A percentile compares a stretch with the other conserved stretches of the same genome.
phyloP scores from a whole-genome alignment of 176 grass and related monocot genomes.

The Poa pratensis region DNA sequence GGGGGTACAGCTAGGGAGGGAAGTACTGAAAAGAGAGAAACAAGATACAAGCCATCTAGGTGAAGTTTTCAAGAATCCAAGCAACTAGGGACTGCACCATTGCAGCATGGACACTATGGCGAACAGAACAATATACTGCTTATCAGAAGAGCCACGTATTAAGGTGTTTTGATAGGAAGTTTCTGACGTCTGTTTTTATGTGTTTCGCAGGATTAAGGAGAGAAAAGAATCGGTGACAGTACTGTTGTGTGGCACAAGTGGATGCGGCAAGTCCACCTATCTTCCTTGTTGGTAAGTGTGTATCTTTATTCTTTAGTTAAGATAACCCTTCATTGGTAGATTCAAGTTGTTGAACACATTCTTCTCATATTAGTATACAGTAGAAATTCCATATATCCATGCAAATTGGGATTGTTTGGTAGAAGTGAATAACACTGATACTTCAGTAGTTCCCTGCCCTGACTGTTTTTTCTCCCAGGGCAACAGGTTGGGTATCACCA shows the following conservation, averaged over 20 bases:
- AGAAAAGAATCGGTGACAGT: constrained; percentile 7
- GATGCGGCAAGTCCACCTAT: neutral
- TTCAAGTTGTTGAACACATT: neutral
- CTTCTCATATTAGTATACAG: neutral
- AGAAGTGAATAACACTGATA: neutral
- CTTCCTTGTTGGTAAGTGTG: neutral
- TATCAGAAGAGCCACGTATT: neutral
- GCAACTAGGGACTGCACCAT: too few species aligned
- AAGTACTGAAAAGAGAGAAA: too few species aligned
- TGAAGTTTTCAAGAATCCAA: too few species aligned
- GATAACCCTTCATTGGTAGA: neutral
- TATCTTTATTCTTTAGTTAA: neutral
- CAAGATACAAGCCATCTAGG: too few species aligned
- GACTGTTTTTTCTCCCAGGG: neutral
- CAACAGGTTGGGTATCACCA: constrained; percentile 5
- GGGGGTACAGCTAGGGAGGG: too few species aligned
- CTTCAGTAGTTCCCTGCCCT: neutral
- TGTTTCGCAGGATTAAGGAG: neutral
- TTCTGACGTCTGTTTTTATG: neutral
- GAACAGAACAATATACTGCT: neutral
- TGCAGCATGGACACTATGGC: too few species aligned
- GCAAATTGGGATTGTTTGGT: neutral
- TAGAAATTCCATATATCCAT: neutral
- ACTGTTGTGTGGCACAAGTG: constrained; percentile 6
- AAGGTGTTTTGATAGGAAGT: neutral